A percentile compares a stretch with the other conserved stretches of the same genome.
These are phyloP conservation scores for Capronia epimyces DNA, from an alignment of 2,329 filamentous ascomycete genomes.

Conservation along the genomic window DNA sequence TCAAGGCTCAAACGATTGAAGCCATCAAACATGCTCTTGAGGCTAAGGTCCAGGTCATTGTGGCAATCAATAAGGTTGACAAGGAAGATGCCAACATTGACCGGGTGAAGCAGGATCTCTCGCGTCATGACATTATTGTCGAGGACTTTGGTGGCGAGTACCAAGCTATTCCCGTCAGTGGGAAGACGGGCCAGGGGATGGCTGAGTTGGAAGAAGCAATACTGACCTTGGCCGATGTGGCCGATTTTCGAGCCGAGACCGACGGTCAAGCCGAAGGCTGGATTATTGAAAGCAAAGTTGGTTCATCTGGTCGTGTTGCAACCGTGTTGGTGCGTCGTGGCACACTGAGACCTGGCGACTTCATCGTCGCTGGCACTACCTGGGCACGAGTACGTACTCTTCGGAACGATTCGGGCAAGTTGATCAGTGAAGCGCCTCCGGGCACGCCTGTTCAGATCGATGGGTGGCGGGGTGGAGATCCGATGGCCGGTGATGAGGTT, in stretches of 20 bases:
- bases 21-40: conserved; percentile 87
- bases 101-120: conserved; percentile 80
- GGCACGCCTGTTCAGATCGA: conserved; percentile 88
- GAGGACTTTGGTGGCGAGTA: conserved; percentile 95
- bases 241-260: conserved; percentile 78
- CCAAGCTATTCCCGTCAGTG: conserved; percentile 84
- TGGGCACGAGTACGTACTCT: conserved; percentile 83
- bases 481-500: conserved; percentile 78
- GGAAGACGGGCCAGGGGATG: conserved; percentile 91
- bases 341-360: conserved; percentile 72
- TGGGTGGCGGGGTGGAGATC: conserved; percentile 79
- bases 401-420: conserved; percentile 73
- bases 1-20: conserved; percentile 95
- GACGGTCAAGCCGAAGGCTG: conserved; percentile 81
- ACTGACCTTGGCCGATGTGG: conserved; percentile 75
- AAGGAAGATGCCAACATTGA: conserved; percentile 76
- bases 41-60: conserved; percentile 88
- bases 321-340: conserved; percentile 85
- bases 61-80: conserved; percentile 96
- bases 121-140: conserved; percentile 76
- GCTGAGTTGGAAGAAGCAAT: conserved; percentile 86
- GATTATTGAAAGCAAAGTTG: conserved; percentile 87
- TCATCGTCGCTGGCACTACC: conserved; percentile 79
- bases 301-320: conserved; percentile 74
- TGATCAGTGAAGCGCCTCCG: conserved; percentile 68